phyloP scores from a whole-genome alignment of 805 yeast species.

The Ogataea glucozyma region DNA sequence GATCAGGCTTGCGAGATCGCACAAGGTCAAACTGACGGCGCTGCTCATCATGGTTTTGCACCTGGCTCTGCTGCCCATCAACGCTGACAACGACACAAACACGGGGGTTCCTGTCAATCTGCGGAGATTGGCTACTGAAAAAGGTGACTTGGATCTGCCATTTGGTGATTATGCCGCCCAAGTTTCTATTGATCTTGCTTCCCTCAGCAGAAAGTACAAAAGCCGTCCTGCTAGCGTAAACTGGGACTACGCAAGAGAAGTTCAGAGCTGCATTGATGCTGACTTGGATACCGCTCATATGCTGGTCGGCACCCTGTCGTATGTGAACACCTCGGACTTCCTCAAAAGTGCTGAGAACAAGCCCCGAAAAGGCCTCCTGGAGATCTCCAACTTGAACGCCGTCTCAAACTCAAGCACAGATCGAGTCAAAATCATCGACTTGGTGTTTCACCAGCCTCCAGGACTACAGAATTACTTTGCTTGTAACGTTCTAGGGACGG shows the following conservation, averaged over 20 bases:
- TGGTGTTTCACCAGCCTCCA: constrained; percentile 23
- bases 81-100: constrained; percentile 15
- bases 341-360: neutral
- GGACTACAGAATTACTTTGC: constrained; percentile 17
- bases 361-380: constrained; percentile 15
- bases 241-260: constrained; percentile 12
- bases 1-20: constrained; percentile 10
- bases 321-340: constrained; percentile 6
- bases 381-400: constrained; percentile 26
- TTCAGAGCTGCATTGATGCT: constrained; percentile 15
- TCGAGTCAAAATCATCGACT: constrained; percentile 14
- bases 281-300: neutral
- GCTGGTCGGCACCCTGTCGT: constrained; percentile 15
- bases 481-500: constrained; percentile 21
- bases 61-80: constrained; percentile 14
- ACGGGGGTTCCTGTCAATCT: constrained; percentile 25
- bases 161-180: neutral
- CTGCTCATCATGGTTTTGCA: constrained; percentile 16
- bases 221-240: constrained; percentile 1
- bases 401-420: constrained; percentile 3
- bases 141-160: neutral
- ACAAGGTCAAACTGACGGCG: constrained; percentile 23
- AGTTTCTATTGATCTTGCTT: neutral
- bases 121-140: constrained; percentile 8
- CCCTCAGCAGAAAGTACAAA: neutral